Base-by-base conservation (phyloP, 805 yeast species). In the Saccharomycopsis sp. region DNA sequence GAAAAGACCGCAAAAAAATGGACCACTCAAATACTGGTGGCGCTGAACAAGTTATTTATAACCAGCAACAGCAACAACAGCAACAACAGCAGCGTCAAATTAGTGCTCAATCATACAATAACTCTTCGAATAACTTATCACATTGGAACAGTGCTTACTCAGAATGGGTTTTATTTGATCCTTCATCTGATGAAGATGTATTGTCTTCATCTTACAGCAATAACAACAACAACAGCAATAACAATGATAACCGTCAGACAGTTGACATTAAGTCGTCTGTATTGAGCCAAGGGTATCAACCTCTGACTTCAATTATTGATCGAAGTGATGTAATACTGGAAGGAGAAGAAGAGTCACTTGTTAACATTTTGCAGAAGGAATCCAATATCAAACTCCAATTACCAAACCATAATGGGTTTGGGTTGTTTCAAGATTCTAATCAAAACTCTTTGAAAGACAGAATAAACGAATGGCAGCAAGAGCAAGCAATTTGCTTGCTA, bases 401-500 rank as follows among this genome's bases (percentile, higher is more conserved):
- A 3, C 47, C 47, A 17, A 32, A 31, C 20, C 47, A 38, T 20
- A 26, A 38, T 21, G 41, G 41, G 4, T 38, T 39, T 14, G 43
- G 47, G 4, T n/a, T 41, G 22, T 45, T 41, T 21, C 43, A 37
- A 7, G 45, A 41, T 41, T 3, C 23, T 43, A 7, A 29, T 32
- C 1, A 14, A 36, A 21, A 21, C 9, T 31, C 45, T 2, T 26
- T 48, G 26, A 27, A 41, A 8, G 46, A 45, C 24, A 26, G 48
- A 17, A 48, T 48, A 19, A 31, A 48, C 26, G 41, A 38, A 20
- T 48, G 52, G 52, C 49, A 46, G 23, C 29, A 41, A 20, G 45
- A 48, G 9, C 50, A 48, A 27, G 44, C 41, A 5, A 17, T 17
- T 17, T 17, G 20, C 5, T 7, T 43, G 9, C 14, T 38, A 5